These are phyloP conservation scores for Eucalyptus cloeziana DNA, from an alignment of 345 rosid genomes.

Conservation along the genomic window DNA sequence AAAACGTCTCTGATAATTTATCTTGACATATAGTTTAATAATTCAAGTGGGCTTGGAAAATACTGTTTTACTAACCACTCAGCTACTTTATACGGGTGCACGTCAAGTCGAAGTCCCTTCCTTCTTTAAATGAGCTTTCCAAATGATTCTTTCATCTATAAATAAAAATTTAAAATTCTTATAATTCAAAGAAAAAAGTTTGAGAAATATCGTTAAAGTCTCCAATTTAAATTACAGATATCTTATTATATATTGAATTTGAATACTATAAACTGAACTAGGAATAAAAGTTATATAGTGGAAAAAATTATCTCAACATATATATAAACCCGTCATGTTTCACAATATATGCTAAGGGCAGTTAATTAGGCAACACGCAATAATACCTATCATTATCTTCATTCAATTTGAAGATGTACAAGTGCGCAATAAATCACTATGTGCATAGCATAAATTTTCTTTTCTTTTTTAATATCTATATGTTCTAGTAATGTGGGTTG, in stretches of 20 bases:
- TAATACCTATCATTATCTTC: background rate
- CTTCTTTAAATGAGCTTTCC: no score
- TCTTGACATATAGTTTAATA: background rate
- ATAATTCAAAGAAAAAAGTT: background rate
- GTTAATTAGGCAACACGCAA: background rate
- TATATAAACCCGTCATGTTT: background rate
- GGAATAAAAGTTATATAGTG: background rate
- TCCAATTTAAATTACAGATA: background rate
- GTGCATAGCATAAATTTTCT: no score
- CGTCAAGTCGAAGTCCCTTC: no score
- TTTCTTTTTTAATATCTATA: no score
- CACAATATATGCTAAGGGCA: background rate
- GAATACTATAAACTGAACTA: background rate
- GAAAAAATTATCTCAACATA: background rate
- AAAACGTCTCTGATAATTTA: background rate
- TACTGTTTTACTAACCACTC: background rate
- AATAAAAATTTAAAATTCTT: no score
- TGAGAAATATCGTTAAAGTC: background rate
- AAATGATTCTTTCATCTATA: background rate
- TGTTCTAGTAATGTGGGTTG: rapidly evolving
- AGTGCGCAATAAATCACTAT: background rate
- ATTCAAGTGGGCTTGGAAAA: background rate
- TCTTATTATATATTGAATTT: background rate
- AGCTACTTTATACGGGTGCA: background rate
- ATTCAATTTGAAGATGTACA: background rate